Conservation (phyloP, 2,329 filamentous ascomycete species). For the Fusarium redolens region DNA sequence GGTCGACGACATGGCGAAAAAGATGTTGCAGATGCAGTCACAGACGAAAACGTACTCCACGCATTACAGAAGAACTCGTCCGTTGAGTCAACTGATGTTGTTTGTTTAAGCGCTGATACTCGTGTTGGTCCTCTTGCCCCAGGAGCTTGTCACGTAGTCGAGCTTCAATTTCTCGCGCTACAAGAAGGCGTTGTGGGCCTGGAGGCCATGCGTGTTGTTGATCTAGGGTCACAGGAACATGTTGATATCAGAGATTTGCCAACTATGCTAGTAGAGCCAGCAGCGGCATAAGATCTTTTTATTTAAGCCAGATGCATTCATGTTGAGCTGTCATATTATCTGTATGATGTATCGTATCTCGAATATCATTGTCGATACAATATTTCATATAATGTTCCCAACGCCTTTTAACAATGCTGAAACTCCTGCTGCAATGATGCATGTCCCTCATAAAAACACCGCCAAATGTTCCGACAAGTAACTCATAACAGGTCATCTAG, state of each 20-base stretch:
- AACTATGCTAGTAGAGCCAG: conserved; percentile 67
- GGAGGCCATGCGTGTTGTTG: conserved; percentile 78
- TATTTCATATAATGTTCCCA: conserved; percentile 31
- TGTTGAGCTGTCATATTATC: conserved; percentile 26
- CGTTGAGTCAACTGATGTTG: conserved; percentile 72
- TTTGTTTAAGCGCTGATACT: conserved; percentile 81
- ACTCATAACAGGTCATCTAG: conserved; percentile 59
- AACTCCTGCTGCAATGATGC: conserved; percentile 29
- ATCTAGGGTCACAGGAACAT: conserved; percentile 79
- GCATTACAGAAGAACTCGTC: conserved; percentile 75
- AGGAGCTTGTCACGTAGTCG: conserved; percentile 78
- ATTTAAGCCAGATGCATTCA: neutral
- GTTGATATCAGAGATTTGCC: conserved; percentile 82
- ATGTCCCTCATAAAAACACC: conserved; percentile 38
- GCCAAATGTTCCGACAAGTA: conserved; percentile 36
- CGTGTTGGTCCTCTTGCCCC: conserved; percentile 78
- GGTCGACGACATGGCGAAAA: conserved; percentile 51
- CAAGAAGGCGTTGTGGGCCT: conserved; percentile 74
- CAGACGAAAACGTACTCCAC: conserved; percentile 78
- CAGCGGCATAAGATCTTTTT: conserved; percentile 37
- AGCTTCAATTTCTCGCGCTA: conserved; percentile 78
- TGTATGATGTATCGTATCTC: conserved; percentile 38
- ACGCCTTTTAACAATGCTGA: conserved; percentile 40
- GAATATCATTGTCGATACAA: conserved; percentile 41
- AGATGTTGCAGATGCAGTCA: conserved; percentile 71